Evolutionary conservation across 805 yeast species (phyloP).

Genomic region (Schwanniomyces sp.): DNA sequence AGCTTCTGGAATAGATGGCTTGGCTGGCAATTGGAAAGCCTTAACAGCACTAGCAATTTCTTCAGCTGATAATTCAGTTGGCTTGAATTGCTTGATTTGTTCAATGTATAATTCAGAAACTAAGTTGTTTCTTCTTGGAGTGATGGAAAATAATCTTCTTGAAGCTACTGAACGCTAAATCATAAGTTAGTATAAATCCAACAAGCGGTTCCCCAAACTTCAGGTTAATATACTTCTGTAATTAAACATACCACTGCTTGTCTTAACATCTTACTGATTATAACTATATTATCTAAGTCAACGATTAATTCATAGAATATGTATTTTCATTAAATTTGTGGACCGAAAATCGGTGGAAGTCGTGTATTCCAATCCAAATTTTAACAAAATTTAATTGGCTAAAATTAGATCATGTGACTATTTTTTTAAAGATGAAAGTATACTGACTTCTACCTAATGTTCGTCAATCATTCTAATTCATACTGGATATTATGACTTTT

Average conservation of each 20-base stretch:
- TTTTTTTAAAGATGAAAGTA: not conserved
- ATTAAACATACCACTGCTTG: constrained; percentile 40
- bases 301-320: not conserved
- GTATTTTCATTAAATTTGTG: constrained; percentile 2
- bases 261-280: constrained; percentile 30
- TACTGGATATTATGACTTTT: not conserved
- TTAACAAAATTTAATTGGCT: constrained; percentile 9
- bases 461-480: not conserved
- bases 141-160: constrained; percentile 42
- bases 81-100: constrained; percentile 87
- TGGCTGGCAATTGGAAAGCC: constrained; percentile 78
- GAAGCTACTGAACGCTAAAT: constrained; percentile 33
- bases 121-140: constrained; percentile 53
- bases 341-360: constrained; percentile 9
- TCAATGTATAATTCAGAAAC: constrained; percentile 82
- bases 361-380: constrained; percentile 4
- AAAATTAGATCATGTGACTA: constrained; percentile 3
- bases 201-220: not conserved
- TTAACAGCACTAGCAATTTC: constrained; percentile 80
- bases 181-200: constrained; percentile 6
- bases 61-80: constrained; percentile 67
- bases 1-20: constrained; percentile 71
- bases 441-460: not conserved
- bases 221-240: not conserved
- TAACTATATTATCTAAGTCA: not conserved